Percentiles rank a stretch among this genome's conserved stretches.
Conservation (phyloP, 2,329 filamentous ascomycete species). For the Epichloe uncinata region DNA sequence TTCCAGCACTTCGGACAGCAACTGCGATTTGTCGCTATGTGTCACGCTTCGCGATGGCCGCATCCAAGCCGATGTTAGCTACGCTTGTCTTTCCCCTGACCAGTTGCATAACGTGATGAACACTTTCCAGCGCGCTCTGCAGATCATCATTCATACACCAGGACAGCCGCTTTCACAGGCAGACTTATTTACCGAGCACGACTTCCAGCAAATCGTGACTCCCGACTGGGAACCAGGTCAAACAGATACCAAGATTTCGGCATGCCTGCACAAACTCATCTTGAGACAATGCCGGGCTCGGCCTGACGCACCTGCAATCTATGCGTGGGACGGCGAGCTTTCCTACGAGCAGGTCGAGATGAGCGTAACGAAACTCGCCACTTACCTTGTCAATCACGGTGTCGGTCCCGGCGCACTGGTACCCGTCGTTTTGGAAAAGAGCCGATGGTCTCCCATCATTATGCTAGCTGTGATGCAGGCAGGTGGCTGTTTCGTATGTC, state of each 20-base stretch:
- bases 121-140: slow-evolving; percentile 39
- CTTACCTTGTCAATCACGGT: slow-evolving; percentile 36
- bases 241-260: slow-evolving; percentile 25
- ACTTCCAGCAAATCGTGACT: slow-evolving; percentile 38
- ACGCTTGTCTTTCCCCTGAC: slow-evolving; percentile 26
- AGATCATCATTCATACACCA: slow-evolving; percentile 29
- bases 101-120: slow-evolving; percentile 35
- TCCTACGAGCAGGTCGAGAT: slow-evolving; percentile 27
- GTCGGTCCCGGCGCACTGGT: slow-evolving; percentile 42
- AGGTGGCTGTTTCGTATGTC: slow-evolving; percentile 36
- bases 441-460: slow-evolving; percentile 51
- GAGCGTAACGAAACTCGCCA: slow-evolving; percentile 24
- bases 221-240: slow-evolving; percentile 34
- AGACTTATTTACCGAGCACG: slow-evolving; percentile 41
- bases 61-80: slow-evolving; percentile 30
- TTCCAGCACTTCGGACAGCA: slow-evolving; percentile 13
- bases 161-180: slow-evolving; percentile 29
- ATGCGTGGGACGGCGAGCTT: slow-evolving; percentile 31
- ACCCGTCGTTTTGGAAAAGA: slow-evolving; percentile 57
- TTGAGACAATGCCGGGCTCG: slow-evolving; percentile 24
- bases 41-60: slow-evolving; percentile 27
- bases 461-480: slow-evolving; percentile 56
- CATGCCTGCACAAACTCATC: slow-evolving; percentile 32
- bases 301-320: slow-evolving; percentile 27
- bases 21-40: slow-evolving; percentile 34